These are phyloP conservation scores for Maudiozyma saulgeensis DNA, from an alignment of 805 yeast genomes.

Conservation along the genomic window DNA sequence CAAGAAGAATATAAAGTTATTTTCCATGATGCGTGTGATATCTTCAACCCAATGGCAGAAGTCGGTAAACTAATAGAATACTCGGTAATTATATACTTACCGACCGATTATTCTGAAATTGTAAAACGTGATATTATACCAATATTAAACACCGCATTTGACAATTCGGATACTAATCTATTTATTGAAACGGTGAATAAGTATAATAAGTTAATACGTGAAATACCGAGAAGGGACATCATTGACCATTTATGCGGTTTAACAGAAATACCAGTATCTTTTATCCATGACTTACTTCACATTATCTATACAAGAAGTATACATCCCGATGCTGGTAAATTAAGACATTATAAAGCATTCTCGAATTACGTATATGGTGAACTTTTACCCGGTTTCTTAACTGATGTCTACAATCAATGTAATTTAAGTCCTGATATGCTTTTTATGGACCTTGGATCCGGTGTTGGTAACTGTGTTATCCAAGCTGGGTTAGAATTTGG, in stretches of 20 bases:
- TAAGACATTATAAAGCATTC: constrained; percentile 71
- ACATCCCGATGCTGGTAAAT: constrained; percentile 56
- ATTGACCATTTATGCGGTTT: constrained; percentile 24
- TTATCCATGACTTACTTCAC: constrained; percentile 57
- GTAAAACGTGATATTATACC: constrained; percentile 11
- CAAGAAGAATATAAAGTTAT: constrained; percentile 21
- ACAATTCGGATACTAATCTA: constrained; percentile 18
- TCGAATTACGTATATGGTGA: constrained; percentile 91
- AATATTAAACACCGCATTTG: constrained; percentile 19
- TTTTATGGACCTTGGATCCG: constrained; percentile 88
- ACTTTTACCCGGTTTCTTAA: constrained; percentile 65
- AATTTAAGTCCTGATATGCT: constrained; percentile 41
- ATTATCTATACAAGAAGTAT: constrained; percentile 71
- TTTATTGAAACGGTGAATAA: constrained; percentile 31
- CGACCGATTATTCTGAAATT: constrained; percentile 7
- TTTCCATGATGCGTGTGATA: constrained; percentile 9
- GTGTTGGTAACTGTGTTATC: constrained; percentile 85
- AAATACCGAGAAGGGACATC: constrained; percentile 30
- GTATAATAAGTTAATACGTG: constrained; percentile 35
- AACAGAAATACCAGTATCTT: constrained; percentile 30
- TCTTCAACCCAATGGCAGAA: constrained; percentile 27
- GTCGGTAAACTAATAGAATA: constrained; percentile 27
- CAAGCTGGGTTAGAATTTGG: constrained; percentile 87
- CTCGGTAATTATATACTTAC: constrained; percentile 17
- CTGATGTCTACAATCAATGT: constrained; percentile 55